Evolutionary conservation across 371 early-diverging fungal genomes (phyloP).

Genomic region (Apophysomyces elegans): DNA sequence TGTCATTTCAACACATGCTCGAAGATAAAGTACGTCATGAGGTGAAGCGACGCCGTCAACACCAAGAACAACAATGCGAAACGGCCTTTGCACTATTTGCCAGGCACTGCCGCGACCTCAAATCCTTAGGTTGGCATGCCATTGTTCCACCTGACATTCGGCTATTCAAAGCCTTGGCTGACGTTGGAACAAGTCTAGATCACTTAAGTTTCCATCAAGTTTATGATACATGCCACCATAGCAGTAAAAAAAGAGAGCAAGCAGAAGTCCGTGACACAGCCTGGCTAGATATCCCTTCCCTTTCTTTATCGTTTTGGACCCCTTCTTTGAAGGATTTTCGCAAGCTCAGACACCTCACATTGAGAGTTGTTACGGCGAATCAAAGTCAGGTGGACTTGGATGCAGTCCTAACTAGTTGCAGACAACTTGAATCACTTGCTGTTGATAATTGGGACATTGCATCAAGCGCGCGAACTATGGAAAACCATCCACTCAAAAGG

Average conservation of each 20-base stretch:
- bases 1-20: neutral
- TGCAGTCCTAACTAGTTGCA: neutral
- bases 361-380: neutral
- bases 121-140: conserved; percentile 1
- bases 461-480: neutral
- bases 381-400: neutral
- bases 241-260: neutral
- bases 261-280: neutral
- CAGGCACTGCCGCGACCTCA: neutral
- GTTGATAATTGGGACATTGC: neutral
- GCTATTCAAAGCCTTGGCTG: neutral
- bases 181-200: neutral
- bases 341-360: neutral
- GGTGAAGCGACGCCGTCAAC: neutral
- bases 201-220: neutral
- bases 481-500: neutral
- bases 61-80: neutral
- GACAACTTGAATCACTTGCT: neutral
- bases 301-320: conserved; percentile 1
- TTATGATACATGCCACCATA: neutral
- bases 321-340: neutral
- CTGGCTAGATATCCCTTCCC: neutral
- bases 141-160: neutral
- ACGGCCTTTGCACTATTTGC: neutral
- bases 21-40: neutral